Base-by-base conservation (phyloP, 1,139 yeast species). In the Hansenula lynferdii region DNA sequence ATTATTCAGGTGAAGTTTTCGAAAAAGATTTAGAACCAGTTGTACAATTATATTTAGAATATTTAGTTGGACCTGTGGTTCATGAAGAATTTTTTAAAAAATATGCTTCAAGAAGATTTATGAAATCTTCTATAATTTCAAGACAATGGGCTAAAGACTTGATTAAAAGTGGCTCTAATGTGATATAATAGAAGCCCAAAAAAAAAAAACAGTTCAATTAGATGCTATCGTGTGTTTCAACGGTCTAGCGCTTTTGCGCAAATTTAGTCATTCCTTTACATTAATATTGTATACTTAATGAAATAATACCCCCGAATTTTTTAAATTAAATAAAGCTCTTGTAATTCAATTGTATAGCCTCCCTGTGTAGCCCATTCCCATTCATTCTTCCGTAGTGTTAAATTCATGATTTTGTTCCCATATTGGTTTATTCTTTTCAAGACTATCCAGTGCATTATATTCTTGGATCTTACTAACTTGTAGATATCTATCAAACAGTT, bases 21-120 rank as follows among this genome's bases (percentile, higher is more conserved):
- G 85, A 81, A 45, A 74, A 68, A 30, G 89, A 85, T 51, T 65
- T 92, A 63, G 70, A 71, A 48, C 84, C 83, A 29, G 80, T 87
- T 43, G 77, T 85, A 39, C 80, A 78, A 47, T 70, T 83, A 66
- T 77, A 90, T 51, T 72, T 85, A 58, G 86, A 83, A 57, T 90
- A 85, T 60, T 69, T 92, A 49, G 77, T 81, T 32, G 72, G 81
- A 34, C 95, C 96, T n/a, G 85, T 87, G 35, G 80, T 79, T 44
- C 96, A 90, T 61, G 96, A 87, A 56, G 96, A 87, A 57, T 85
- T 90, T 54, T 89, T 86, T 68, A 86, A 86, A 57, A 92, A 92
- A 65, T 92, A 92, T 58, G 94, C 96, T 34, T 79, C 94, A 32
- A 79, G 89, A 57, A 80, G 85, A 57, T 89, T 84, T 57, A 80